Conservation (phyloP, 2,329 filamentous ascomycete species). For the Magnaporthiopsis poae region DNA sequence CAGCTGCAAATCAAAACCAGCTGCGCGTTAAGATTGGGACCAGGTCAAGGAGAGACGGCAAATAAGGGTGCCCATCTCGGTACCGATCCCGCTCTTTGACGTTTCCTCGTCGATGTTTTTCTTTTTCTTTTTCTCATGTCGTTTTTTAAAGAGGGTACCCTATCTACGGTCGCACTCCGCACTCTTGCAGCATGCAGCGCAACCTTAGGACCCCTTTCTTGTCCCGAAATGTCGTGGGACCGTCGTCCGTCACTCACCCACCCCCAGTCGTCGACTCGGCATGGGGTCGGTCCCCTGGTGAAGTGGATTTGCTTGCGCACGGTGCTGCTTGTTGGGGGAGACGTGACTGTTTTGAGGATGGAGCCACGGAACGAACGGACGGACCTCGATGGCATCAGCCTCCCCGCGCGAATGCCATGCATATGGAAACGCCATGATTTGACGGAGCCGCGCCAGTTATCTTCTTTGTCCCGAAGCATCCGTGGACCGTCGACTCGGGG, state of each 20-base stretch:
- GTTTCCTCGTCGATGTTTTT: not conserved
- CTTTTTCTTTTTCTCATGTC: not conserved
- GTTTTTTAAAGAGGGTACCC: no score
- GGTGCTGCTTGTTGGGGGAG: no score
- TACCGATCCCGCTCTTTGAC: not conserved
- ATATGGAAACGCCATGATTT: not conserved
- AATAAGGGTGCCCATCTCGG: not conserved
- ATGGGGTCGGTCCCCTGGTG: not conserved
- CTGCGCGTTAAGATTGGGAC: not conserved
- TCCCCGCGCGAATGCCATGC: not conserved
- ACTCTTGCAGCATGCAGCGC: not conserved
- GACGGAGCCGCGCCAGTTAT: not conserved
- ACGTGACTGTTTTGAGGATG: not conserved
- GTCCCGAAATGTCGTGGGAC: not conserved
- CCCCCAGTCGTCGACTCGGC: not conserved
- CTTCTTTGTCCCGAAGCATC: not conserved
- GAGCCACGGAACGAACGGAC: not conserved
- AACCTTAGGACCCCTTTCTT: not conserved
- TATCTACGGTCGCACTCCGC: not conserved
- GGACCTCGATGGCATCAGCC: not conserved
- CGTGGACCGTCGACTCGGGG: no score
- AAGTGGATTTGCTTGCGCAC: no score
- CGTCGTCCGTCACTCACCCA: no score
- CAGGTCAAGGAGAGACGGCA: not conserved
- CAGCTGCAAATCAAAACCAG: not conserved